Evolutionary conservation across 1,139 yeast genomes (phyloP).

Genomic region (Debaryomycetaceae sp.): DNA sequence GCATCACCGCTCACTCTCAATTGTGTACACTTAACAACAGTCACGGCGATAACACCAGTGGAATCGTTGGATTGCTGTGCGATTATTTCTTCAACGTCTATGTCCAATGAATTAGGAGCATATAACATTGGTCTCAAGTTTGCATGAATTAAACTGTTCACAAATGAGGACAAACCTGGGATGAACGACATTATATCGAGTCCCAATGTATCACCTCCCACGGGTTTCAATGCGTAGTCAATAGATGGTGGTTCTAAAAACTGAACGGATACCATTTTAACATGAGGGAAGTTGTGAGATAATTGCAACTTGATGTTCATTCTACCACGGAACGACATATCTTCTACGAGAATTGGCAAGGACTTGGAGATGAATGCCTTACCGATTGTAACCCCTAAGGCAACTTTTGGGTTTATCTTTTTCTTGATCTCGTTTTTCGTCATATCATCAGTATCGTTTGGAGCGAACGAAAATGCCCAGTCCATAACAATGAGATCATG

Average conservation of each 20-base stretch:
- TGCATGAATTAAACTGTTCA: constrained; percentile 64
- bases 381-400: constrained; percentile 74
- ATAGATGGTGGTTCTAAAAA: constrained; percentile 74
- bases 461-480: constrained; percentile 77
- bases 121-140: constrained; percentile 72
- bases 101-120: constrained; percentile 77
- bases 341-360: constrained; percentile 73
- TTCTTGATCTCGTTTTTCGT: constrained; percentile 67
- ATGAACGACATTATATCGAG: constrained; percentile 77
- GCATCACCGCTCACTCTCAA: constrained; percentile 42
- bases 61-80: constrained; percentile 63
- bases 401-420: constrained; percentile 75
- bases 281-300: constrained; percentile 67
- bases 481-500: constrained; percentile 72
- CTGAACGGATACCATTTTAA: constrained; percentile 65
- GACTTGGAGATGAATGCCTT: constrained; percentile 72
- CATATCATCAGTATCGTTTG: constrained; percentile 79
- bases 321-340: constrained; percentile 71
- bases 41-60: constrained; percentile 63
- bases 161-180: constrained; percentile 76
- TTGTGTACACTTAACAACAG: constrained; percentile 50
- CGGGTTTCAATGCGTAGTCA: constrained; percentile 79
- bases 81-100: constrained; percentile 69
- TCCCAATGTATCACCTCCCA: constrained; percentile 83
- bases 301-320: constrained; percentile 64